phyloP scores from a whole-genome alignment of 2,329 filamentous ascomycete genomes.

The Fusarium subtropicale region DNA sequence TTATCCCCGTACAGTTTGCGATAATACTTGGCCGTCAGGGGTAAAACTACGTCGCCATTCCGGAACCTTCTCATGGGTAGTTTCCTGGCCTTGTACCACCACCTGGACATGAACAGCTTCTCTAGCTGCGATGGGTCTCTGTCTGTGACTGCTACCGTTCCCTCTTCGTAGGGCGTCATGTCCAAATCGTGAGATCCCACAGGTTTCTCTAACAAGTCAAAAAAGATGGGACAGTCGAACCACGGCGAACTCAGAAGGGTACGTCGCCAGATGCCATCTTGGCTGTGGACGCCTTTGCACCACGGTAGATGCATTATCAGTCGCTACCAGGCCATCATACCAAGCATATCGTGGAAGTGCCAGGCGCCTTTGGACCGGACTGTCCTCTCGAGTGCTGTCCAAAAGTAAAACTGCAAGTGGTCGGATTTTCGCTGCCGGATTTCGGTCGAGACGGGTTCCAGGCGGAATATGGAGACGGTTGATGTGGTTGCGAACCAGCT shows the following conservation, averaged over 20 bases:
- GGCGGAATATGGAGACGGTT: no score
- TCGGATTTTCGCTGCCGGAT: background rate
- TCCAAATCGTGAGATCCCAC: background rate
- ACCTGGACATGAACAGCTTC: constrained; percentile 42
- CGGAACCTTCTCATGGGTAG: constrained; percentile 41
- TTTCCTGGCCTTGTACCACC: constrained; percentile 38
- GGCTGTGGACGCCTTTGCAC: background rate
- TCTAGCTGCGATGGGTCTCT: constrained; percentile 30
- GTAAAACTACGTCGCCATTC: constrained; percentile 34
- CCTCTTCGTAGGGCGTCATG: background rate
- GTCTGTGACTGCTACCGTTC: background rate
- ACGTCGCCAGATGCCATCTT: constrained; percentile 44
- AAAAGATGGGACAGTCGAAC: constrained; percentile 46
- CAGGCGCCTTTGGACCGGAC: constrained; percentile 4
- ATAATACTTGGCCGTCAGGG: constrained; percentile 15
- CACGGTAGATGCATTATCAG: constrained; percentile 35
- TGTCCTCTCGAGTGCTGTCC: constrained; percentile 43
- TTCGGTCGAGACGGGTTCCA: no score
- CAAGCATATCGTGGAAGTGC: constrained; percentile 5
- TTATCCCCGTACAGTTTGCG: background rate
- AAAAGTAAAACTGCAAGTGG: constrained; percentile 44
- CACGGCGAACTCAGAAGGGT: constrained; percentile 45
- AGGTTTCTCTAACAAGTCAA: constrained; percentile 16
- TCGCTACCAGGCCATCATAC: constrained; percentile 48
- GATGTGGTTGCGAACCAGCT: no score